Evolutionary conservation across 345 rosid genomes (phyloP), one percentile per base, ranked within the genome.

Genomic region (rapeseed (Brassica napus)): DNA sequence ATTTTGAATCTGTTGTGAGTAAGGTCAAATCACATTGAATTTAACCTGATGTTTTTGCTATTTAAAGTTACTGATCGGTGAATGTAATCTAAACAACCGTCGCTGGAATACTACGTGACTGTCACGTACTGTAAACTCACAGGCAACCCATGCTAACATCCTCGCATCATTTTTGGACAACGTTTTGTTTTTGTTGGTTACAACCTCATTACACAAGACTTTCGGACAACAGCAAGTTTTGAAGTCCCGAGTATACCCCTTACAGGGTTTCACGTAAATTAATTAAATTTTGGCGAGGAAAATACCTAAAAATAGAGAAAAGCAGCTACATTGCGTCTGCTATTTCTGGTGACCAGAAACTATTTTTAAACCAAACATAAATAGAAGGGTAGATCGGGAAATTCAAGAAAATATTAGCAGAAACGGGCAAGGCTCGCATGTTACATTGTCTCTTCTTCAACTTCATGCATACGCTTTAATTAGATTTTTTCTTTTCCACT

Each of bases 371-470:
- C 24, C 0, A 62, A 49, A 60, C 35, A 8, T 8, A 42, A 32
- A 54, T 9, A 72, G 14, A 81, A 84, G 89, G 92, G 90, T 65
- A 86, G 47, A 28, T 71, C 42, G 18, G 91, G 79, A 69, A 86
- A 73, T 6, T 2, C 1, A 39, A 26, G 11, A 57, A 67, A 49
- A 37, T 34, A 21, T 21, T 83, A 79, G 84, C 86, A 80, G 87
- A 89, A 89, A 88, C 90, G 89, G 88, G 94, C 89, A 79, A 85
- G 86, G 35, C 86, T 86, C 89, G 91, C 90, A 89, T 89, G 94
- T 92, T 90, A 89, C 89, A 86, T 75, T 87, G 94, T 84, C 87
- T 62, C 83, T 81, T 82, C 77, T 79, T 79, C 85, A 75, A 82
- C 82, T 84, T 86, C 89, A 85, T 81, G 89, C 86, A 84, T 76